These are phyloP conservation scores for Cylindrodendrum hubeiense DNA, from an alignment of 2,329 filamentous ascomycete species.

Conservation along the genomic window DNA sequence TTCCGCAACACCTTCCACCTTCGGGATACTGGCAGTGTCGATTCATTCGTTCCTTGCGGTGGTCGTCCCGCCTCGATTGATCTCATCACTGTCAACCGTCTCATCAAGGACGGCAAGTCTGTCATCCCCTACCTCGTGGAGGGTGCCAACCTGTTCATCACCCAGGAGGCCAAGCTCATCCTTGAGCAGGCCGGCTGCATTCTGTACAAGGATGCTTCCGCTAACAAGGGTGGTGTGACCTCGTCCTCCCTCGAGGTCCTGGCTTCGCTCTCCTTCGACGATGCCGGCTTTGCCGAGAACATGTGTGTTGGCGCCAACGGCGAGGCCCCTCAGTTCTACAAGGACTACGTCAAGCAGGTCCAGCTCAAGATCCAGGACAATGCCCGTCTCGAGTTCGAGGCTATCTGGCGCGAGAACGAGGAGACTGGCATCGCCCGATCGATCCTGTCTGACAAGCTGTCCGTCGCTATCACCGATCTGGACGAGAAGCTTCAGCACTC, in stretches of 20 bases:
- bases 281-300: conserved; percentile 86
- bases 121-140: conserved; percentile 96
- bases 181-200: conserved; percentile 96
- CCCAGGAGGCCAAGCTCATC: conserved; percentile 95
- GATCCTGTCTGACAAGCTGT: conserved; percentile 91
- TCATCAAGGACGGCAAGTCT: conserved; percentile 91
- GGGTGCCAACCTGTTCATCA: conserved; percentile 98
- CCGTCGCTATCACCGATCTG: conserved; percentile 92
- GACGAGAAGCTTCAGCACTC: conserved; percentile 97
- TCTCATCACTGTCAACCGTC: conserved; percentile 84
- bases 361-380: conserved; percentile 93
- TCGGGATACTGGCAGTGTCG: conserved; percentile 80
- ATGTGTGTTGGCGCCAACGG: conserved; percentile 88
- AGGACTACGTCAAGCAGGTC: conserved; percentile 91
- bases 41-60: conserved; percentile 95
- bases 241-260: conserved; percentile 97
- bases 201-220: conserved; percentile 96
- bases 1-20: conserved; percentile 99
- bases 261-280: conserved; percentile 93
- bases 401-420: conserved; percentile 96
- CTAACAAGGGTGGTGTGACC: conserved; percentile 98
- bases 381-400: conserved; percentile 94
- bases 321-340: conserved; percentile 88
- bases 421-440: conserved; percentile 83
- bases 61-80: conserved; percentile 97